Evolutionary conservation across 257 asterid species (phyloP).

Genomic region (Scutellaria barbata): DNA sequence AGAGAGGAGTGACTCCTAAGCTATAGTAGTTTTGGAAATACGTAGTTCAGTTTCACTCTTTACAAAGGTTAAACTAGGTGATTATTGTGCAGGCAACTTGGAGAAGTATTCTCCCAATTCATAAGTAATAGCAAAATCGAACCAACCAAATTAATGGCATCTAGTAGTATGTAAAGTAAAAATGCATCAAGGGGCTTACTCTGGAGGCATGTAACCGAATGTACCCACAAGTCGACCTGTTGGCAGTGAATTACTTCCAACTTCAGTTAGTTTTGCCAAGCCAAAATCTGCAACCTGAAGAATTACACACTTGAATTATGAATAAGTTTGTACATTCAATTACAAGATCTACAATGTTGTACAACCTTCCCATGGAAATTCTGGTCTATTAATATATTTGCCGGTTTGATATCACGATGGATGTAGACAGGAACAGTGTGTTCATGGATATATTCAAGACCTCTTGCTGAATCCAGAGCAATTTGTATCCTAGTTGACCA

Average conservation of each 20-base stretch:
- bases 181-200: conserved; percentile 57
- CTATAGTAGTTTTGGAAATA: background rate
- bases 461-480: conserved; percentile 97
- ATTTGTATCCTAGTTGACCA: conserved; percentile 93
- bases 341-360: conserved; percentile 27
- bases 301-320: conserved; percentile 19
- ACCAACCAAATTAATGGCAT: background rate
- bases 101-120: conserved; percentile 9
- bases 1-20: background rate
- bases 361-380: conserved; percentile 87
- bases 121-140: background rate
- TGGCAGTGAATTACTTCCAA: conserved; percentile 80
- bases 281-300: conserved; percentile 97
- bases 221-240: conserved; percentile 93
- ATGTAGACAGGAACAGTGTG: conserved; percentile 95
- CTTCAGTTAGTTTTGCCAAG: conserved; percentile 87
- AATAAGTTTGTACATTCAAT: conserved; percentile 30
- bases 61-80: background rate
- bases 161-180: background rate
- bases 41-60: background rate
- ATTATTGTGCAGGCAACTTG: conserved; percentile 9
- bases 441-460: conserved; percentile 97
- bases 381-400: conserved; percentile 89
- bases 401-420: conserved; percentile 96
- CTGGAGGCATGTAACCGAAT: conserved; percentile 99